Conservation (phyloP, 176 grass and related monocot species). For the Tillandsia leiboldiana region DNA sequence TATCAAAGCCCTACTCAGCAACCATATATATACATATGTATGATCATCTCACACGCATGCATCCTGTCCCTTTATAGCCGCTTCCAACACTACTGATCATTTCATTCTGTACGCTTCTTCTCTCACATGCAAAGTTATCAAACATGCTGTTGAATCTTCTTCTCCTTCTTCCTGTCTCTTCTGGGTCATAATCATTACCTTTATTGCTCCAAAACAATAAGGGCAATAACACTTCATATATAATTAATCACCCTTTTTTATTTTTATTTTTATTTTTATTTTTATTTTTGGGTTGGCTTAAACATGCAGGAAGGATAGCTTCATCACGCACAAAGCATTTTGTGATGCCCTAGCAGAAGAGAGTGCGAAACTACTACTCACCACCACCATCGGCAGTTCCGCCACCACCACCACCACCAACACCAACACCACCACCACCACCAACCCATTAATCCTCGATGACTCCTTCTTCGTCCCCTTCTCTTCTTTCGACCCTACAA, state of each 20-base stretch:
- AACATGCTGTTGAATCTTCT: too few relatives aligned
- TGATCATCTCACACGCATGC: too few relatives aligned
- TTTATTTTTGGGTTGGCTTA: neutral
- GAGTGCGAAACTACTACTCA: slow-evolving; percentile 62
- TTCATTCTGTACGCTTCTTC: too few relatives aligned
- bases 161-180: too few relatives aligned
- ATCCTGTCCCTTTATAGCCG: too few relatives aligned
- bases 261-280: neutral
- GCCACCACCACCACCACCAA: slow-evolving; percentile 17
- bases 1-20: too few relatives aligned
- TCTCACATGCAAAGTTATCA: too few relatives aligned
- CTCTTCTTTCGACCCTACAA: slow-evolving; percentile 12
- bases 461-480: slow-evolving; percentile 41
- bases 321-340: slow-evolving; percentile 92
- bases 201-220: too few relatives aligned
- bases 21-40: too few relatives aligned
- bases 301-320: slow-evolving; percentile 80
- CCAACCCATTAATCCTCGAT: slow-evolving; percentile 12
- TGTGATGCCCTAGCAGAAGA: slow-evolving; percentile 98
- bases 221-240: too few relatives aligned
- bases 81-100: too few relatives aligned
- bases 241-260: neutral
- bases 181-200: too few relatives aligned
- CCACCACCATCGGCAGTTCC: slow-evolving; percentile 7
- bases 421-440: neutral